Percentiles rank a stretch among this genome's conserved stretches.
Evolutionary conservation across 768 basidiomycete species (phyloP).

Genomic region (Lactarius deliciosus): DNA sequence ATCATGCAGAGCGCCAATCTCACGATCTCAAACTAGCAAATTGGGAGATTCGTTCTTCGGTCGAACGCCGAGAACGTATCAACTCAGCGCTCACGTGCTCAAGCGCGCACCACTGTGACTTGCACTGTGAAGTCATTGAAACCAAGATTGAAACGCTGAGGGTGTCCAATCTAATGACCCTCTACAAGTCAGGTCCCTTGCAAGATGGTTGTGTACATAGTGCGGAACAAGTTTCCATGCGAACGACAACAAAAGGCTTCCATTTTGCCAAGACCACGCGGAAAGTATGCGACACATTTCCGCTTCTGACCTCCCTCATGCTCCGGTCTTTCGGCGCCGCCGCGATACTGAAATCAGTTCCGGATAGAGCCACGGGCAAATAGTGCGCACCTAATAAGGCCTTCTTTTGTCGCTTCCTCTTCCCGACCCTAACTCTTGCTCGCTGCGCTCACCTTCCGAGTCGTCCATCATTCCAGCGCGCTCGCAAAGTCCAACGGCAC

Average conservation of each 20-base stretch:
- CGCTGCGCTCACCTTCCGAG: conserved; percentile 39
- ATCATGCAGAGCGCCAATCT: not conserved
- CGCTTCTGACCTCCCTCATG: conserved; percentile 37
- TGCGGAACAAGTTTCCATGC: not conserved
- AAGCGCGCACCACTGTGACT: too few species aligned
- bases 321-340: conserved; percentile 37
- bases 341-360: not conserved
- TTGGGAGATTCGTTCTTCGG: too few species aligned
- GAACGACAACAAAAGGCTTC: not conserved
- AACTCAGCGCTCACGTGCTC: too few species aligned
- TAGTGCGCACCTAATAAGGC: conserved; percentile 23
- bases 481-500: conserved; percentile 65
- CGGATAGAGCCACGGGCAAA: not conserved
- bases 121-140: too few species aligned
- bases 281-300: conserved; percentile 40
- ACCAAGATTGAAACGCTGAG: too few species aligned
- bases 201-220: not conserved
- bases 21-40: too few species aligned
- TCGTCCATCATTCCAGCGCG: conserved; percentile 74
- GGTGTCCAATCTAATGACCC: not conserved
- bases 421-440: conserved; percentile 38
- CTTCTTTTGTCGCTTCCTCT: conserved; percentile 42
- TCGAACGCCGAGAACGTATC: too few species aligned
- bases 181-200: not conserved
- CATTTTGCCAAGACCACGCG: not conserved